Percentiles rank a stretch among this genome's conserved stretches.
Conservation (phyloP, 371 early-diverging fungal genomes). For the Mycotypha africana region DNA sequence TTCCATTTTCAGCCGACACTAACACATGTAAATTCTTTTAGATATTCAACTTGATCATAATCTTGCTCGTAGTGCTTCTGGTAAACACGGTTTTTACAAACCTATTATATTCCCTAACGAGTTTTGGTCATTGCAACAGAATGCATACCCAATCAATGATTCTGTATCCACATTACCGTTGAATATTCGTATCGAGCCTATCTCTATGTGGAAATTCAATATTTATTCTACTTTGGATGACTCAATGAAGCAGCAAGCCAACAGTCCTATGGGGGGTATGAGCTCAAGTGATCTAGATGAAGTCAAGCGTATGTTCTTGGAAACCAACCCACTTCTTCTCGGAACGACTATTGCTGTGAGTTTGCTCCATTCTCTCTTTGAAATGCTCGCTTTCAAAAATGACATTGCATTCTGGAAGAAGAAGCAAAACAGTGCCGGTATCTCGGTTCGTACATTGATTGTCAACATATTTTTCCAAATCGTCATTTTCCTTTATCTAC, state of each 20-base stretch:
- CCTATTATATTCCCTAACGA: constrained; percentile 80
- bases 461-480: constrained; percentile 82
- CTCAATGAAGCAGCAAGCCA: constrained; percentile 62
- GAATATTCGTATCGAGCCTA: constrained; percentile 58
- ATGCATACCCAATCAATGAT: constrained; percentile 67
- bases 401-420: constrained; percentile 92
- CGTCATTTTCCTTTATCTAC: constrained; percentile 82
- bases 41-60: constrained; percentile 43
- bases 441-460: constrained; percentile 80
- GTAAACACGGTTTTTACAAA: constrained; percentile 50
- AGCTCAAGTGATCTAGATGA: constrained; percentile 58
- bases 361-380: constrained; percentile 82
- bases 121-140: constrained; percentile 82
- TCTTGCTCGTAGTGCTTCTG: constrained; percentile 27
- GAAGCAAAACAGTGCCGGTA: constrained; percentile 75
- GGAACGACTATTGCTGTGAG: constrained; percentile 76
- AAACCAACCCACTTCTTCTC: constrained; percentile 84
- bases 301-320: constrained; percentile 78
- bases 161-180: constrained; percentile 69
- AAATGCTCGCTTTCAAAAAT: constrained; percentile 94
- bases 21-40: constrained; percentile 10
- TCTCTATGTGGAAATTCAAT: constrained; percentile 76
- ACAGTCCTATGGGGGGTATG: constrained; percentile 66
- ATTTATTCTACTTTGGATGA: constrained; percentile 50
- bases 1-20: too few species aligned